Evolutionary conservation across 2,329 filamentous ascomycete genomes (phyloP), one percentile per base, ranked within the genome.

Genomic region (Penicillium sp.): DNA sequence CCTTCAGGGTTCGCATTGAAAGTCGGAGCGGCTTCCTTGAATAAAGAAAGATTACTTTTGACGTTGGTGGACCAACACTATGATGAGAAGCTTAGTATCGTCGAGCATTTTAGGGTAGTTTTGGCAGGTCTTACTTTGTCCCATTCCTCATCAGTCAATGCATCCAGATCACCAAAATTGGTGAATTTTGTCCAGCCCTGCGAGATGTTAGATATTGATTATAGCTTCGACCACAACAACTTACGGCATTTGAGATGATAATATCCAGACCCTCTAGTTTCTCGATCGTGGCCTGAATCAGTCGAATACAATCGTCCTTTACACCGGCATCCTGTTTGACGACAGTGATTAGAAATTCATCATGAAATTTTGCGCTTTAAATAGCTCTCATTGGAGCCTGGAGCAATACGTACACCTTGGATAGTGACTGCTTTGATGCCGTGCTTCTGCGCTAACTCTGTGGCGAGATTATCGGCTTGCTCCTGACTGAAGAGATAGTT

Each of bases 221-320:
- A 45, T 6, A 33, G n/a, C 54, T 6, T 3, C 11, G 14, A 26
- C 8, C 16, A 25, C 6, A 28, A 16, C 1, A 3, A 54, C 52
- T 33, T 69, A 87, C 84, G 19, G 89, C 89, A 74, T 95, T 95
- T 2, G 89, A 90, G 69, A 94, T 85, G 49, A 95, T 80, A 43
- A 92, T 83, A 76, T 95, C 91, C n/a, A 95, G 75, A 1, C 88
- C 86, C 7, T 53, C 42, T 25, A 53, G 19, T 22, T 28, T 37
- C 35, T 40, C 35, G 35, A 53, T 53, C 14, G 51, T 42, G 8
- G 6, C n/a, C 35, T 42, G 51, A 13, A 53, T 37, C 26, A 53
- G 51, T 40, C 35, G 37, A 16, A 53, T 37, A 53, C 51, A 53
- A 19, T 53, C 51, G 19, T 53, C 37, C 22, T 25, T 14, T 8